Base-by-base conservation (phyloP, 2,329 filamentous ascomycete genomes). In the Neofusicoccum cordaticola region DNA sequence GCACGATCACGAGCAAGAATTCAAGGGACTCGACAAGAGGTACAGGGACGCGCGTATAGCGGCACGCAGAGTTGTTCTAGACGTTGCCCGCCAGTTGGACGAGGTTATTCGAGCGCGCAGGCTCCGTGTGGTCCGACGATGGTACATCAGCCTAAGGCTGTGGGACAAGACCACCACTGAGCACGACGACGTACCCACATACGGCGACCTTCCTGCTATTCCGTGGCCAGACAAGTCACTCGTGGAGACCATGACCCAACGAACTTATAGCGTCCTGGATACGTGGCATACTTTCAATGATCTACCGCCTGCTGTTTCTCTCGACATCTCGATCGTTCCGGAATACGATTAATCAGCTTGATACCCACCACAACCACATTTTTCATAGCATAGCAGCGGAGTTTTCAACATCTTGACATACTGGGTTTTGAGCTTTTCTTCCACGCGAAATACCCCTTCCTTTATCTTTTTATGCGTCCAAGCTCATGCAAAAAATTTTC, bases 351-450 rank as follows among this genome's bases (percentile, higher is more conserved):
- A 41, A 37, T 39, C 61, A 17, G 41, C 50, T 45, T 63, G 61
- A 63, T 63, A 63, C 61, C 61, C 61, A 37, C 9, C 27, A 31
- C 27, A 19, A 37, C 41, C n/a, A 56, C 50, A 45, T 31, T 53
- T 63, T 63, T 44, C 39, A 63, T 56, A 27, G 61, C 61, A 63
- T 63, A 63, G 61, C 61, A 27, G 42, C 61, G 61, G 61, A 63
- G 61, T 63, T 63, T 62, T 53, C 50, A 50, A 19, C 42, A 39
- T 31, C 17, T 63, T 63, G 41, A 41, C 41, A 63, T 56, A 63
- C 35, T 31, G 27, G 48, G 41, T 35, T n/a, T 27, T 39, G 11
- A 47, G 61, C 48, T 56, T 63, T 34, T 56, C 12, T 42, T 56
- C 51, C 27, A 52, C 22, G 61, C 56, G 56, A 60, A 60, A 63